Evolutionary conservation across 2,329 filamentous ascomycete genomes (phyloP), one percentile per base, ranked within the genome.

Genomic region (Onygenales sp.): DNA sequence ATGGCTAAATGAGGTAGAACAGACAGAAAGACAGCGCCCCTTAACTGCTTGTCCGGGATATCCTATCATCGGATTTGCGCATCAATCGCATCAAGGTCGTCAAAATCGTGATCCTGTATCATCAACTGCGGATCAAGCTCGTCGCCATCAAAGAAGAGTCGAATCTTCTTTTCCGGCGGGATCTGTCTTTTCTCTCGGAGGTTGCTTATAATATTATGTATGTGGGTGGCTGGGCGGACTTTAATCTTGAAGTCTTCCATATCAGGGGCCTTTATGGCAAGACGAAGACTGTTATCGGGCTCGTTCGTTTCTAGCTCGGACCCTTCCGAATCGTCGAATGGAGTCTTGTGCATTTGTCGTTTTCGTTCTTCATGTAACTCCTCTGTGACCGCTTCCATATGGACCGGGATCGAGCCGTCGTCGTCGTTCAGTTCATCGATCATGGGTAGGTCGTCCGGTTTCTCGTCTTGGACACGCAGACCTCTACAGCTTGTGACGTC

Each of bases 111-210:
- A 37, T 87, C 82, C 44, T 75, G 74, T 45, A 93, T 76, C 2
- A 77, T 79, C 33, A 73, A 70, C 1, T 81, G 74, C 14, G 80
- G 77, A 11, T 84, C 79, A 32, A 94, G 71, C 46, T 74, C 72
- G 49, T 91, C 88, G 11, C 89, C 89, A 60, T 95, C 89, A 67
- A 89, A 91, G 59, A 78, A 74, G 9, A 95, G 71, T 39, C 77
- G 76, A 2, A 93, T 70, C 0, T 76, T 67, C 58, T 75, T 77
- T 4, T 78, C 76, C 1, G 70, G 63, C 0, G 71, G 67, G 14
- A 91, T 65, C 0, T 72, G 61, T 33, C 78, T 76, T 59, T 77
- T 71, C 39, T 73, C 72, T 49, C 81, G 78, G 65, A 86, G 92
- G 3, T 76, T 79, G 40, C 71, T 73, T 14, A 86, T 72, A 50